Conservation (phyloP, 495 filamentous ascomycete species). For the Xylaria venustula region DNA sequence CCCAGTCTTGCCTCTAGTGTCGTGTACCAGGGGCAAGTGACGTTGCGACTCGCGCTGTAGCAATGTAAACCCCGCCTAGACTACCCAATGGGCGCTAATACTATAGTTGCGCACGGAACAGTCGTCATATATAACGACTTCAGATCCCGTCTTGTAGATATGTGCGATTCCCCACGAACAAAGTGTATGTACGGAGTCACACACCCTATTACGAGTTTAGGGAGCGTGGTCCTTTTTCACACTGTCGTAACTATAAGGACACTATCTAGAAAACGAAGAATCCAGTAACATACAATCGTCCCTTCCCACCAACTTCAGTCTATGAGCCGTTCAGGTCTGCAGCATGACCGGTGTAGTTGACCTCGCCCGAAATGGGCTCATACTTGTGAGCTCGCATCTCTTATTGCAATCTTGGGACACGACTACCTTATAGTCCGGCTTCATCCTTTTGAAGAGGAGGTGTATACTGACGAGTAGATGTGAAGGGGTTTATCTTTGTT, state of each 20-base stretch:
- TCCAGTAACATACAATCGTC: no score
- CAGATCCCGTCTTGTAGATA: no score
- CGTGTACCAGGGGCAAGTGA: not conserved
- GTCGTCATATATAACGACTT: not conserved
- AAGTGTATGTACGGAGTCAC: no score
- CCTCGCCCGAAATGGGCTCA: slow-evolving; percentile 2
- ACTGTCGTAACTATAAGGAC: no score
- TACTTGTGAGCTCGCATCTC: not conserved
- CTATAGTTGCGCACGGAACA: no score
- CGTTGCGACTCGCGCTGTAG: not conserved
- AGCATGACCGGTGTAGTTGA: not conserved
- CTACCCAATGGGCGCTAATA: not conserved
- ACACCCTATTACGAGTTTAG: no score
- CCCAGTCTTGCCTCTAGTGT: not conserved
- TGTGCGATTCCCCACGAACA: no score
- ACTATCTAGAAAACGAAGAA: no score
- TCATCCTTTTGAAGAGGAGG: not conserved
- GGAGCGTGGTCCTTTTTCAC: no score
- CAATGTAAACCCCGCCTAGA: not conserved
- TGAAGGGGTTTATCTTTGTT: not conserved
- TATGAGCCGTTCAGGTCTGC: no score
- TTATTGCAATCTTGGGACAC: not conserved
- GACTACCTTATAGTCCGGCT: not conserved
- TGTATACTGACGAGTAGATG: not conserved
- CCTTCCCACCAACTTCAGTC: no score